Conservation (phyloP, 2,329 filamentous ascomycete genomes). For the Sporothrix variecibatus region DNA sequence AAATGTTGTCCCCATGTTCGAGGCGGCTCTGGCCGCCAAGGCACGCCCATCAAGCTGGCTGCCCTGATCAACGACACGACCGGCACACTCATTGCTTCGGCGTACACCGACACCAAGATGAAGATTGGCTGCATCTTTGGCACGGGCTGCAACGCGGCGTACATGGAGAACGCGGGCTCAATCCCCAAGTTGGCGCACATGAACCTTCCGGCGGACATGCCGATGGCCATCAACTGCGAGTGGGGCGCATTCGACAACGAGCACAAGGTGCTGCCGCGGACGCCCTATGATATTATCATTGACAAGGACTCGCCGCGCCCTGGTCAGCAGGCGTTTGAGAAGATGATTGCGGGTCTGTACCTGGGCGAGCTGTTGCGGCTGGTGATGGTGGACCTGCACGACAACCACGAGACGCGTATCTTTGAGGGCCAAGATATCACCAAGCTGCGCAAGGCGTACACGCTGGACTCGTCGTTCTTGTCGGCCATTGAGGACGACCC, state of each 20-base stretch:
- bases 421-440: conserved; percentile 83
- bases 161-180: conserved; percentile 90
- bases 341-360: conserved; percentile 96
- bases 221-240: conserved; percentile 96
- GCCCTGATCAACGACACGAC: conserved; percentile 98
- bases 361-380: conserved; percentile 93
- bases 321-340: conserved; percentile 93
- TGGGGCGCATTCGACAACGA: conserved; percentile 97
- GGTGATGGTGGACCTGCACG: conserved; percentile 80
- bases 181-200: conserved; percentile 93
- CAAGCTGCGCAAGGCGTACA: conserved; percentile 81
- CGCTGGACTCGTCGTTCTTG: conserved; percentile 89
- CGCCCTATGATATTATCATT: conserved; percentile 81
- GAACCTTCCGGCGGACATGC: conserved; percentile 79
- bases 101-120: conserved; percentile 92
- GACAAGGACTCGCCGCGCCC: conserved; percentile 90
- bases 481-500: conserved; percentile 93
- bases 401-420: conserved; percentile 71
- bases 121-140: conserved; percentile 98
- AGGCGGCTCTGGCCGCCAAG: conserved; percentile 67
- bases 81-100: conserved; percentile 92
- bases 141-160: conserved; percentile 96
- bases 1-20: conserved; percentile 87
- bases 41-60: conserved; percentile 86
- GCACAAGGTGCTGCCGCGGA: conserved; percentile 81